Conservation (phyloP, 495 filamentous ascomycete genomes). For the Aspergillus nanangensis region DNA sequence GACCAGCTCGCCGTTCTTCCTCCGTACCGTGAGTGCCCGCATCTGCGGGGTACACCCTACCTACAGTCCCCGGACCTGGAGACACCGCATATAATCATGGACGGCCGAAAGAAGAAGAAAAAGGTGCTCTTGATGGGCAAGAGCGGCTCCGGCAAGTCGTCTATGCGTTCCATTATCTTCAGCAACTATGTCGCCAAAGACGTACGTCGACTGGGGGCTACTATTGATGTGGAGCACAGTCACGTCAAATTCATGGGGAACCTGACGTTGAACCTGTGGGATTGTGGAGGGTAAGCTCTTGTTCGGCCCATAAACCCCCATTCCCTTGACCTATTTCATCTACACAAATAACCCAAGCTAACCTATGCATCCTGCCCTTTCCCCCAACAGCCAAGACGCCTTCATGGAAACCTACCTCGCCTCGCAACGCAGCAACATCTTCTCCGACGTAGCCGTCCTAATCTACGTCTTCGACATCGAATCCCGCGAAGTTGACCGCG, state of each 20-base stretch:
- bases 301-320: not conserved
- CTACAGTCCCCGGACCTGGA: too few species aligned
- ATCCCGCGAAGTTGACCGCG: conserved; percentile 85
- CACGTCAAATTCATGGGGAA: conserved; percentile 98
- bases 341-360: too few species aligned
- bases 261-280: conserved; percentile 94
- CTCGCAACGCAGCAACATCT: conserved; percentile 91
- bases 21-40: conserved; percentile 3
- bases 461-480: conserved; percentile 99
- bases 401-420: conserved; percentile 98
- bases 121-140: conserved; percentile 73
- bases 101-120: conserved; percentile 51
- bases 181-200: conserved; percentile 97
- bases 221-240: conserved; percentile 96
- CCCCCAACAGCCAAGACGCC: conserved; percentile 90
- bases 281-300: conserved; percentile 75
- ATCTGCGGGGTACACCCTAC: conserved; percentile 11
- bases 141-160: conserved; percentile 98
- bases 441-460: conserved; percentile 90
- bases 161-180: conserved; percentile 97
- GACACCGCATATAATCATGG: conserved; percentile 34
- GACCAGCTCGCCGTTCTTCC: not conserved
- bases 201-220: conserved; percentile 90
- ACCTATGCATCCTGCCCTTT: too few species aligned
- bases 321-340: too few species aligned